Conservation (phyloP, 768 basidiomycete genomes). For the Mycena epipterygia region DNA sequence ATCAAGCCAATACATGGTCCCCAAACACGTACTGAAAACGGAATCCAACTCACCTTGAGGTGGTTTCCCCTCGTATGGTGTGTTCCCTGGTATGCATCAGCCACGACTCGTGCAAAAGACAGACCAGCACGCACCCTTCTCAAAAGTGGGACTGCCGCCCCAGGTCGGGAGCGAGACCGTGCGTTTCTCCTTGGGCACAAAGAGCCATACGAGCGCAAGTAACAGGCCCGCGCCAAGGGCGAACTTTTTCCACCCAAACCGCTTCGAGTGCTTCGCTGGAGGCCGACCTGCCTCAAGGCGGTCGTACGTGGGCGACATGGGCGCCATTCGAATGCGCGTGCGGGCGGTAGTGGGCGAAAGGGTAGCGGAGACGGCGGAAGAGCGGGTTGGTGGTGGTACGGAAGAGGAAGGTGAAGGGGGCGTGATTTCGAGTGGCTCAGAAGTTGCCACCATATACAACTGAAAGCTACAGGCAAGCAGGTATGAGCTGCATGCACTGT, state of each 20-base stretch:
- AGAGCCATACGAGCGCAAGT: constrained; percentile 74
- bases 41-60: not conserved
- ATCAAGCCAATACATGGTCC: too few species aligned
- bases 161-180: constrained; percentile 31
- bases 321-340: constrained; percentile 29
- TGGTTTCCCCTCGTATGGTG: constrained; percentile 23
- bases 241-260: constrained; percentile 76
- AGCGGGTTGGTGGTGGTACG: constrained; percentile 17
- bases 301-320: constrained; percentile 64
- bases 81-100: constrained; percentile 22
- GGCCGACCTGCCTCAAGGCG: constrained; percentile 75
- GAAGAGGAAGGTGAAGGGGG: constrained; percentile 15
- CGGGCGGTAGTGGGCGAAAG: constrained; percentile 11
- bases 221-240: constrained; percentile 69
- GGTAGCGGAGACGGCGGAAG: constrained; percentile 23
- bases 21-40: too few species aligned
- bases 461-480: too few species aligned
- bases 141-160: constrained; percentile 40
- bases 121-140: constrained; percentile 27
- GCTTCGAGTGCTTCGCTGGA: constrained; percentile 46
- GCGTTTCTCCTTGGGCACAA: constrained; percentile 62
- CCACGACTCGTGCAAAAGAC: not conserved
- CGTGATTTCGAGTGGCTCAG: not conserved
- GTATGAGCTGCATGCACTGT: too few species aligned
- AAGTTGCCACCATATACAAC: too few species aligned